Base-by-base conservation (phyloP, 441 rosid genomes). In the Croton laevigatus region DNA sequence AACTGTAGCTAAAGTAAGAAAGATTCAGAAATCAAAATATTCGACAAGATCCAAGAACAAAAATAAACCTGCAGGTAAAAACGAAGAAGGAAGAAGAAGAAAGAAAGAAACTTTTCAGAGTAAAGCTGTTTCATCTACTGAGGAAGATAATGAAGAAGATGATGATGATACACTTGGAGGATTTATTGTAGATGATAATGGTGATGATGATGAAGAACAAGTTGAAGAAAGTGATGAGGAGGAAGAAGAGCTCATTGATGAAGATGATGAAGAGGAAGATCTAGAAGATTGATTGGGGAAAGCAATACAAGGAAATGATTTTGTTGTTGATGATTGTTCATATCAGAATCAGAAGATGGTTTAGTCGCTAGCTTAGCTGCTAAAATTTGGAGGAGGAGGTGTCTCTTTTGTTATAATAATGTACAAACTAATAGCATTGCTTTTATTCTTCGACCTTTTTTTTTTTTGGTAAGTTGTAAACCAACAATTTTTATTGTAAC, bases 101-200 rank as follows among this genome's bases (percentile, higher is more conserved):
- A 27, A 71, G 53, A 66, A 73, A 57, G 59, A 66, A 62, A 37
- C 60, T 9, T 62, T 4, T 22, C 70, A 58, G 63, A 73, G 66
- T 70, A 79, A 53, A 67, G 59, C 49, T 40, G 65, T 67, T 12
- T 60, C 66, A 13, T 71, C 45, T 27, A 71, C 68, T 16, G 80
- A 70, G 8, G 60, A 57, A 23, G 60, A 57, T 4, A 22, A 22
- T 55, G 59, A 27, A 69, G 79, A 69, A 3, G 87, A 82, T 27
- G 88, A 79, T 16, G 87, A 88, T 71, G 94, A 86, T 63, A 87
- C 86, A 2, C 75, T 92, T 51, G 93, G 93, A 20, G 91, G 91
- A 53, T 89, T 89, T 81, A 85, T 92, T 81, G 88, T 85, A 69
- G 75, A 76, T 34, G 91, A 88, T 57, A 83, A 79, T 44, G 80